Percentiles rank a stretch among this genome's conserved stretches.
Evolutionary conservation across 305 asterid genomes (phyloP).

Genomic region (Striga hermonthica): DNA sequence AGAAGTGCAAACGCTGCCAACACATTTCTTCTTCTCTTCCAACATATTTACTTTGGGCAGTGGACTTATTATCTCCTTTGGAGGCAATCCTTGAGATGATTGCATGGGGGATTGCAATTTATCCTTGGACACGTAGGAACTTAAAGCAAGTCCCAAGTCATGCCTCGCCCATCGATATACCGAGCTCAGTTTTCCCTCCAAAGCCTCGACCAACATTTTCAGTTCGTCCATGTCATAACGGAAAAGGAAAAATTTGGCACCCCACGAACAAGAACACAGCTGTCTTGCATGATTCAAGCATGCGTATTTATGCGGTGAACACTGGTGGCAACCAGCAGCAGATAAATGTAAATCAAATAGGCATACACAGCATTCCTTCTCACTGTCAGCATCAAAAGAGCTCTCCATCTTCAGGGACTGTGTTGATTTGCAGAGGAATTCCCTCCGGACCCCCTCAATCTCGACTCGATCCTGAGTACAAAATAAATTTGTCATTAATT

Average conservation of each 20-base stretch:
- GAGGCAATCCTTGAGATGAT: slow-evolving; percentile 23
- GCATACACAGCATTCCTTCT: slow-evolving; percentile 87
- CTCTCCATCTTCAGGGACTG: slow-evolving; percentile 82
- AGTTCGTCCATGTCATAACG: slow-evolving; percentile 67
- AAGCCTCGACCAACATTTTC: slow-evolving; percentile 71
- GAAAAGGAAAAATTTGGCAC: slow-evolving; percentile 73
- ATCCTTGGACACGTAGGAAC: slow-evolving; percentile 66
- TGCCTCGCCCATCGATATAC: slow-evolving; percentile 87
- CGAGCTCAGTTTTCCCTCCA: slow-evolving; percentile 87
- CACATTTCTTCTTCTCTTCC: slow-evolving; percentile 35
- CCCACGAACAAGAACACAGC: slow-evolving; percentile 76
- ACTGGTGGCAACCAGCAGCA: slow-evolving; percentile 83
- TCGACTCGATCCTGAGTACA: slow-evolving; percentile 66
- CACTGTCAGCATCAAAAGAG: slow-evolving; percentile 71
- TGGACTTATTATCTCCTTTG: slow-evolving; percentile 36
- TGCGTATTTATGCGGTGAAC: slow-evolving; percentile 83
- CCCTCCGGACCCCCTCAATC: slow-evolving; percentile 68
- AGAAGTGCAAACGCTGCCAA: slow-evolving; percentile 31
- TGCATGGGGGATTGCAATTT: slow-evolving; percentile 43
- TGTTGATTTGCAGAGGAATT: slow-evolving; percentile 63
- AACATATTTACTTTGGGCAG: slow-evolving; percentile 29
- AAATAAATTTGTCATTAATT: slow-evolving; percentile 4
- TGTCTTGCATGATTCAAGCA: slow-evolving; percentile 86
- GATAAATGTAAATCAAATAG: slow-evolving; percentile 81
- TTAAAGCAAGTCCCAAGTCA: slow-evolving; percentile 75